Conservation (phyloP, 768 basidiomycete species). For the Pseudohyphozyma bogoriensis region DNA sequence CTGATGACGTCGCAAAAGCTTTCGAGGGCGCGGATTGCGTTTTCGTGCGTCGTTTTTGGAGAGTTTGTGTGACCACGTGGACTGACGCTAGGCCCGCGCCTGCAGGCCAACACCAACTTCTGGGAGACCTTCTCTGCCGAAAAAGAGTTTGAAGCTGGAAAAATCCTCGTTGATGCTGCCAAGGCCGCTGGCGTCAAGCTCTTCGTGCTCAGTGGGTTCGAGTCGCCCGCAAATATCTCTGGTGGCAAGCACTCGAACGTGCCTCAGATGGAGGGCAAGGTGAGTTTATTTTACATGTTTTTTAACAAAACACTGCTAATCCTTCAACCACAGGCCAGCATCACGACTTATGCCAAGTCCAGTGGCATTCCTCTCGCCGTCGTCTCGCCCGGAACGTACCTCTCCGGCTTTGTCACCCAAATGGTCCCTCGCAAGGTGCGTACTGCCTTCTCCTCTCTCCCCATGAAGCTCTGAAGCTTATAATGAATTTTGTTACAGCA, state of each 20-base stretch:
- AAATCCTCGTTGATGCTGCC: slow-evolving; percentile 25
- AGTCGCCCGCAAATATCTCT: background rate
- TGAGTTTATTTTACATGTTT: background rate
- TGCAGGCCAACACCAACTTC: slow-evolving; percentile 19
- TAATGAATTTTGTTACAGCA: background rate
- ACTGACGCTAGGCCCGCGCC: background rate
- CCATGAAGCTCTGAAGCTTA: too few relatives aligned
- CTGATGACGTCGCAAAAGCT: background rate
- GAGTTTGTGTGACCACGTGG: background rate
- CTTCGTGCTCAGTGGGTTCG: slow-evolving; percentile 16
- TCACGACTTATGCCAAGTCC: background rate
- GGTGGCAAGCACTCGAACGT: slow-evolving; percentile 10
- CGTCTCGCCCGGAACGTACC: background rate
- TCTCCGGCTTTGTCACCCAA: background rate
- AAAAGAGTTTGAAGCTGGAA: slow-evolving; percentile 21
- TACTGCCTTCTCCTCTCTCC: background rate
- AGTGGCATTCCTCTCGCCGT: background rate
- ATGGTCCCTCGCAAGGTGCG: background rate
- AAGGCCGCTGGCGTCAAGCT: slow-evolving; percentile 20
- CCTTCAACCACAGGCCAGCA: background rate
- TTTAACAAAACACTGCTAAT: too few relatives aligned
- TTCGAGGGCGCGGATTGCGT: slow-evolving; percentile 16
- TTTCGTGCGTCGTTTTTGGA: slow-evolving; percentile 1
- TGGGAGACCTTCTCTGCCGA: slow-evolving; percentile 18
- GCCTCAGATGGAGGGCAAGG: slow-evolving; percentile 10